Conservation (phyloP, 2,329 filamentous ascomycete genomes). For the Trichophyton benhamiae region DNA sequence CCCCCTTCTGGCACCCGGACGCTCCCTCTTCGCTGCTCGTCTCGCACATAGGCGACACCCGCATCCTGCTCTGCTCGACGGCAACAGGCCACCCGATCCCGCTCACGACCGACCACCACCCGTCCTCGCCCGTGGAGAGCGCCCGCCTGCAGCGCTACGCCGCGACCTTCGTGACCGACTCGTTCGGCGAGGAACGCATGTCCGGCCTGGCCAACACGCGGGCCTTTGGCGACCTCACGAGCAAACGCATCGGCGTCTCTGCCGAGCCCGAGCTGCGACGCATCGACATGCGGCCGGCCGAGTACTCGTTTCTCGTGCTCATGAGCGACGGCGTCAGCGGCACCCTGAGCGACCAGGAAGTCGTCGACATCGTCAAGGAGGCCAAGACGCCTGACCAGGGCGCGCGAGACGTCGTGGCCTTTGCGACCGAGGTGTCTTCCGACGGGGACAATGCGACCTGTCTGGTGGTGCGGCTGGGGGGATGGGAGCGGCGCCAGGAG, state of each 20-base stretch:
- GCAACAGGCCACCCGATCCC: constrained; percentile 66
- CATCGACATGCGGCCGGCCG: constrained; percentile 65
- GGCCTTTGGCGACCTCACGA: constrained; percentile 82
- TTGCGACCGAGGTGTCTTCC: constrained; percentile 70
- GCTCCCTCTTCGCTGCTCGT: constrained; percentile 72
- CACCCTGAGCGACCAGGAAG: constrained; percentile 79
- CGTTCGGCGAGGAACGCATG: constrained; percentile 94
- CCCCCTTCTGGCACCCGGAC: constrained; percentile 88
- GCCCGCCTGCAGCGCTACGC: constrained; percentile 75
- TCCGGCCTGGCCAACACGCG: constrained; percentile 86
- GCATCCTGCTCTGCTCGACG: constrained; percentile 80
- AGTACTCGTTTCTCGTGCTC: constrained; percentile 81
- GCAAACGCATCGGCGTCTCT: constrained; percentile 84
- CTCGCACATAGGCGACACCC: constrained; percentile 86
- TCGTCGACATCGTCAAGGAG: constrained; percentile 92
- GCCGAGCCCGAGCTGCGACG: constrained; percentile 83
- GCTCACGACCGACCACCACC: constrained; percentile 83
- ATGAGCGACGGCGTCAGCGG: constrained; percentile 83
- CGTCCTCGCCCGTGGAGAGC: constrained; percentile 72
- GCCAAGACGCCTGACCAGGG: constrained; percentile 81
- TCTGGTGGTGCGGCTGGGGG: constrained; percentile 50
- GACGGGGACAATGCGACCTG: constrained; percentile 54
- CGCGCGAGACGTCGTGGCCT: constrained; percentile 64
- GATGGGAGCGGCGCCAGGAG: constrained; percentile 54
- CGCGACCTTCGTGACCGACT: constrained; percentile 79